phyloP scores from a whole-genome alignment of 1,139 yeast species.

The Yamadazyma sp. region DNA sequence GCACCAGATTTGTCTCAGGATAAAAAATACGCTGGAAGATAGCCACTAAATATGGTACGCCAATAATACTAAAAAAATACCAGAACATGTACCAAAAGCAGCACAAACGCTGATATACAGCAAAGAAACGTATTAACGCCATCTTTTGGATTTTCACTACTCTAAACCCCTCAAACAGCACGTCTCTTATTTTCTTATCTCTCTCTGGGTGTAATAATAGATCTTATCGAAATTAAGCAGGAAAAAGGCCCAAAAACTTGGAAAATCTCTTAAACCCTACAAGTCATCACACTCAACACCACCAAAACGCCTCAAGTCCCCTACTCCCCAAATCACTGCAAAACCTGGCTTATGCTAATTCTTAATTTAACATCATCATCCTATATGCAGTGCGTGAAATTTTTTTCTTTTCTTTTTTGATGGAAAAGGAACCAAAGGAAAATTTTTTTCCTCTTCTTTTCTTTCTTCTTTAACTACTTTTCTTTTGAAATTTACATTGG shows the following conservation, averaged over 20 bases:
- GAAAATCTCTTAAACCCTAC: too few relatives aligned
- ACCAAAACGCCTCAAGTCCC: too few relatives aligned
- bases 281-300: too few relatives aligned
- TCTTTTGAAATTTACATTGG: slow-evolving; percentile 11
- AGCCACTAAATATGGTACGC: not conserved
- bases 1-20: not conserved
- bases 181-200: too few relatives aligned
- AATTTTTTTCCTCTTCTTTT: slow-evolving; percentile 6
- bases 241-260: too few relatives aligned
- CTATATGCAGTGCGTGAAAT: slow-evolving; percentile 4
- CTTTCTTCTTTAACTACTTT: slow-evolving; percentile 10
- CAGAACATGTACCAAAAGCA: not conserved
- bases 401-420: not conserved
- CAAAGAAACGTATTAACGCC: not conserved
- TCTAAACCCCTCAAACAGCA: not conserved
- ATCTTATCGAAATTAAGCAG: too few relatives aligned
- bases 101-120: not conserved
- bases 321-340: too few relatives aligned
- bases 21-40: not conserved
- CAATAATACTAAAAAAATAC: not conserved
- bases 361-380: not conserved
- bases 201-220: too few relatives aligned
- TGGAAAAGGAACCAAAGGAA: slow-evolving; percentile 5
- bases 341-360: too few relatives aligned
- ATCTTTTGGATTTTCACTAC: not conserved